Evolutionary conservation across 257 asterid species (phyloP).

Genomic region (Jacaranda copaia): DNA sequence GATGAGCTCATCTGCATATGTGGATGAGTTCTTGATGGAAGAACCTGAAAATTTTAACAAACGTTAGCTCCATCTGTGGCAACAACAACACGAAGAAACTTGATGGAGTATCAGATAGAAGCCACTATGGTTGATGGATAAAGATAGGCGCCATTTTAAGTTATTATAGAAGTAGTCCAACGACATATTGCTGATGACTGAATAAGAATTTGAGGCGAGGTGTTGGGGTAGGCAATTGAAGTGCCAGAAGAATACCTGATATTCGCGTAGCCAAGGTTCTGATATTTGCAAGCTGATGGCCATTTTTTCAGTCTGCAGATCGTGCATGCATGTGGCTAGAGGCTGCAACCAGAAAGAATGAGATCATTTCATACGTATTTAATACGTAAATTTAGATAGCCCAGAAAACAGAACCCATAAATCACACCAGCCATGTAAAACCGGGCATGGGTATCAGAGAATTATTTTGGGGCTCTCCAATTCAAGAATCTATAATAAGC

Average conservation of each 20-base stretch:
- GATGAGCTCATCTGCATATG: conserved; percentile 95
- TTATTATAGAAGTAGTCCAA: background rate
- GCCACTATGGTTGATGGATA: background rate
- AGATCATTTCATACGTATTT: background rate
- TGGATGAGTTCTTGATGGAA: conserved; percentile 93
- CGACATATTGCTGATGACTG: too few relatives aligned
- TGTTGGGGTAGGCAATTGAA: too few relatives aligned
- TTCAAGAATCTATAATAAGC: too few relatives aligned
- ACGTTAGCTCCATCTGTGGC: background rate
- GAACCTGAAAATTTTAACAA: conserved; percentile 59
- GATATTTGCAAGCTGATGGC: conserved; percentile 82
- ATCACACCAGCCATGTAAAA: background rate
- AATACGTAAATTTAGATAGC: background rate
- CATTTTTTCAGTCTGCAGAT: conserved; percentile 82
- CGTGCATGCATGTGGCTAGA: conserved; percentile 88
- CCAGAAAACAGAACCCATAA: background rate
- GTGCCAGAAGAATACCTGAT: conserved; percentile 61
- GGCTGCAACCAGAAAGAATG: conserved; percentile 63
- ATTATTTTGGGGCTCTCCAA: too few relatives aligned
- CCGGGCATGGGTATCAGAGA: background rate
- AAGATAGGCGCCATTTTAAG: background rate
- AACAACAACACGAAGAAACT: background rate
- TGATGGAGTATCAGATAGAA: background rate
- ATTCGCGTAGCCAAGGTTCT: conserved; percentile 94
- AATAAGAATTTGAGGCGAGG: too few relatives aligned